These are phyloP conservation scores for Solidago caesia DNA, from an alignment of 129 eudicot species.

Conservation along the genomic window DNA sequence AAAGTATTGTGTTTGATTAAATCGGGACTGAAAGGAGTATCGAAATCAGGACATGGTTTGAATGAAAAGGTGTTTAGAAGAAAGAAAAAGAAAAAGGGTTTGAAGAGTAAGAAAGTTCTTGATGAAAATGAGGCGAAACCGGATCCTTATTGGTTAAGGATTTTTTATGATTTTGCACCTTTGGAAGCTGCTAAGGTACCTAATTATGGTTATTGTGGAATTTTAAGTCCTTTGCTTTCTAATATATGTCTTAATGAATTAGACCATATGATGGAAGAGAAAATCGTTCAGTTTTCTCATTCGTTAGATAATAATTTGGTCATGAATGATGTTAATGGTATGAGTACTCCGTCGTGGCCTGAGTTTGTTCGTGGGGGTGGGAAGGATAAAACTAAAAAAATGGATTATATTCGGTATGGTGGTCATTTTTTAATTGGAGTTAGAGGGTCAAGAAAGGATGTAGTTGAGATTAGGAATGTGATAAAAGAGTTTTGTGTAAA, in stretches of 20 bases:
- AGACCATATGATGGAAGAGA: conserved; percentile 85
- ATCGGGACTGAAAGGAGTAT: conserved; percentile 42
- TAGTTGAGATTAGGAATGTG: conserved; percentile 58
- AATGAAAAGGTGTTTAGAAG: conserved; percentile 26
- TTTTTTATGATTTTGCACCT: conserved; percentile 86
- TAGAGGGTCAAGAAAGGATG: conserved; percentile 86
- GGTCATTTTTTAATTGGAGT: conserved; percentile 90
- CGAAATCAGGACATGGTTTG: conserved; percentile 13
- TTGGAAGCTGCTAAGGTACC: conserved; percentile 85
- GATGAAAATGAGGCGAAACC: conserved; percentile 93
- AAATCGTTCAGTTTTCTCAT: conserved; percentile 45
- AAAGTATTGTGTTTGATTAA: conserved; percentile 71
- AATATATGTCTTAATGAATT: conserved; percentile 81
- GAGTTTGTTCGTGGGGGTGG: conserved; percentile 95
- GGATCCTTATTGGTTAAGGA: conserved; percentile 90
- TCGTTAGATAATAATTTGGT: conserved; percentile 43
- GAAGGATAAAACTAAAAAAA: conserved; percentile 72
- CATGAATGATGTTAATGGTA: conserved; percentile 42
- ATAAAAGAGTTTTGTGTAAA: conserved; percentile 67
- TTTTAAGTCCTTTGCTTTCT: conserved; percentile 84
- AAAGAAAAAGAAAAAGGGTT: conserved; percentile 51
- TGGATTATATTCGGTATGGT: conserved; percentile 83
- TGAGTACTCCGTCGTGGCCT: conserved; percentile 91
- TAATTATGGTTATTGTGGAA: conserved; percentile 81
- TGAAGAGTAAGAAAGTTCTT: conserved; percentile 57